A percentile compares a stretch with the other conserved stretches of the same genome.
These are phyloP conservation scores for Lodderomyces theae DNA, from an alignment of 1,139 yeast genomes.

Conservation along the genomic window DNA sequence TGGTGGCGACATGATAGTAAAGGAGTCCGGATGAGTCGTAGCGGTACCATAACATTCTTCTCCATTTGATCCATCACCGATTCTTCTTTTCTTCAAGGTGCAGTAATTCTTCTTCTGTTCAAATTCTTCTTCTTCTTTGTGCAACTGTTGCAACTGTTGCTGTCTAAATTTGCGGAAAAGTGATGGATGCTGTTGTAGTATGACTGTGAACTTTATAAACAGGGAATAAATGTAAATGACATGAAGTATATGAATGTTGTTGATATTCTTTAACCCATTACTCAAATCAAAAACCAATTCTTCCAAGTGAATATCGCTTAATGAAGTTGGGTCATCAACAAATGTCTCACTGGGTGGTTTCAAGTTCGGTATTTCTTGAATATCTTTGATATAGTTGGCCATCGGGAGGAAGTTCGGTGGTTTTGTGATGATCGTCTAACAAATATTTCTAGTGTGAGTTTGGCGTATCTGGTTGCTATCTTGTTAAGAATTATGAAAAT, in stretches of 20 bases:
- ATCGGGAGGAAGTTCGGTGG: neutral
- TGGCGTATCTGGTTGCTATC: too few species aligned
- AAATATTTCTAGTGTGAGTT: too few species aligned
- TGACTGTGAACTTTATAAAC: constrained; percentile 34
- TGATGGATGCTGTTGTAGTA: constrained; percentile 27
- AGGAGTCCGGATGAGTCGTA: too few species aligned
- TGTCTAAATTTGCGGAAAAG: constrained; percentile 26
- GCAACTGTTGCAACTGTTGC: constrained; percentile 25
- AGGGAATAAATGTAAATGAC: constrained; percentile 33
- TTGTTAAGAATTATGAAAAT: too few species aligned
- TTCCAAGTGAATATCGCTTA: constrained; percentile 36
- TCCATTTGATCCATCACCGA: too few species aligned
- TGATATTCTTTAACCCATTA: constrained; percentile 30
- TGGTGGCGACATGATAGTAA: neutral
- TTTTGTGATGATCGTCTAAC: too few species aligned
- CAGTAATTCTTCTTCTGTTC: neutral
- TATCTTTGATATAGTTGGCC: constrained; percentile 15
- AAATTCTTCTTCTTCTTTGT: constrained; percentile 5
- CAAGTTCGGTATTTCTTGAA: constrained; percentile 34
- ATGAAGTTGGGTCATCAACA: constrained; percentile 39
- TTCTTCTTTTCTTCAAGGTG: neutral
- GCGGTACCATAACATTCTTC: too few species aligned
- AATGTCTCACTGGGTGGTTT: constrained; percentile 42
- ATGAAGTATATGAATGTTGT: constrained; percentile 36
- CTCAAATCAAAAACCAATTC: constrained; percentile 36